These are phyloP conservation scores for Arxiozyma telluris DNA, from an alignment of 1,139 yeast genomes.

Conservation along the genomic window DNA sequence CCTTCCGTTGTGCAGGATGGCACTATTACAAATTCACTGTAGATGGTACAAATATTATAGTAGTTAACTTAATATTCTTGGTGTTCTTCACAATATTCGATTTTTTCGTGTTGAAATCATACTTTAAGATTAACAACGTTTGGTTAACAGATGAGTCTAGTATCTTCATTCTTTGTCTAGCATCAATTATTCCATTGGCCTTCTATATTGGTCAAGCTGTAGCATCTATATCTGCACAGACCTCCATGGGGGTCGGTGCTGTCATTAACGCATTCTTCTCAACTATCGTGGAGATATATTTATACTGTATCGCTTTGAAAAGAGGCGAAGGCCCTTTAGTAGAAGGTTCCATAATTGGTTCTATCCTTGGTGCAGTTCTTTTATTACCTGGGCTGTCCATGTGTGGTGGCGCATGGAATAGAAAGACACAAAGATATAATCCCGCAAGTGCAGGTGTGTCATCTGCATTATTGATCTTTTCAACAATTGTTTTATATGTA, in stretches of 20 bases:
- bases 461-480: slow-evolving; percentile 87
- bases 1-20: slow-evolving; percentile 84
- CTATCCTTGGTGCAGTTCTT: slow-evolving; percentile 84
- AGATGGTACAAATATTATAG: slow-evolving; percentile 90
- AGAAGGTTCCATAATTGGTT: slow-evolving; percentile 96
- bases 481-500: slow-evolving; percentile 84
- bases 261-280: slow-evolving; percentile 96
- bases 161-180: slow-evolving; percentile 65
- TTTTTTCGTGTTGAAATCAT: slow-evolving; percentile 53
- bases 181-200: slow-evolving; percentile 87
- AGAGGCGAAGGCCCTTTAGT: slow-evolving; percentile 84
- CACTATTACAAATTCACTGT: slow-evolving; percentile 93
- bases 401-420: slow-evolving; percentile 90
- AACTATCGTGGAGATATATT: slow-evolving; percentile 84
- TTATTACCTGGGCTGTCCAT: slow-evolving; percentile 88
- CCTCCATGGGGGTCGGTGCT: slow-evolving; percentile 99
- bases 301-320: slow-evolving; percentile 82
- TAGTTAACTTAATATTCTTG: slow-evolving; percentile 70
- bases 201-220: slow-evolving; percentile 98
- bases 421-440: slow-evolving; percentile 90
- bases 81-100: slow-evolving; percentile 81
- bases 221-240: slow-evolving; percentile 95
- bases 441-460: slow-evolving; percentile 97
- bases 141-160: slow-evolving; percentile 49
- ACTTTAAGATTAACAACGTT: slow-evolving; percentile 38